Percentiles rank a stretch among this genome's conserved stretches.
phyloP scores from a whole-genome alignment of 2,329 filamentous ascomycete genomes.

The Penicillium corylophilum region DNA sequence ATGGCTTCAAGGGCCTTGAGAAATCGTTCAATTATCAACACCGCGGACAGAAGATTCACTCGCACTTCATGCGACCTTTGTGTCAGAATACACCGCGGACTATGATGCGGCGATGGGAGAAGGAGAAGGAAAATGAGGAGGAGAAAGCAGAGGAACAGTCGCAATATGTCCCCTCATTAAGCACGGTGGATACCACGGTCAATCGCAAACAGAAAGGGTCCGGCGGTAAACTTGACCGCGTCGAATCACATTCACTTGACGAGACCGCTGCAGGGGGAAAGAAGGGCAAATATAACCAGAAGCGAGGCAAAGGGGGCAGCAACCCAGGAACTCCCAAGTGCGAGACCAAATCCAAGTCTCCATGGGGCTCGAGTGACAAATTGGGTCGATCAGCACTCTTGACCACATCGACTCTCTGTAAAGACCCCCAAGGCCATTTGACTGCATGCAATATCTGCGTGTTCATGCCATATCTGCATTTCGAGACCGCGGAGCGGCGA shows the following conservation, averaged over 20 bases:
- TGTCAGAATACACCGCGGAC: constrained; percentile 52
- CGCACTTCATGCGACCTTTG: constrained; percentile 62
- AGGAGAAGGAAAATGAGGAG: constrained; percentile 16
- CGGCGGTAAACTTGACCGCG: constrained; percentile 26
- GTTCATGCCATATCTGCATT: constrained; percentile 66
- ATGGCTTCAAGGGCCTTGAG: constrained; percentile 63
- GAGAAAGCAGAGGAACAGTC: constrained; percentile 31
- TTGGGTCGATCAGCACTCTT: constrained; percentile 17
- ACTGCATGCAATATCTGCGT: constrained; percentile 31
- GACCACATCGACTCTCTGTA: constrained; percentile 40
- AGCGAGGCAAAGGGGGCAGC: constrained; percentile 28
- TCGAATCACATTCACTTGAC: constrained; percentile 27
- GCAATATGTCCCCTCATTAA: constrained; percentile 17
- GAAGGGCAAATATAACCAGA: constrained; percentile 28
- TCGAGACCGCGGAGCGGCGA: constrained; percentile 58
- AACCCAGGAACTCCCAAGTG: constrained; percentile 24
- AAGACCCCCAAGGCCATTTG: constrained; percentile 21
- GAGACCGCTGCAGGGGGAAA: constrained; percentile 27
- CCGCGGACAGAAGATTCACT: constrained; percentile 57
- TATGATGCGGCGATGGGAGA: constrained; percentile 15
- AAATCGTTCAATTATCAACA: constrained; percentile 63
- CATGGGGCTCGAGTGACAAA: constrained; percentile 33
- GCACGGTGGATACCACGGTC: constrained; percentile 7
- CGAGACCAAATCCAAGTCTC: constrained; percentile 31
- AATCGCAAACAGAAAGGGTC: constrained; percentile 30